Conservation (phyloP, 495 filamentous ascomycete genomes). For the Xylaria sp. region DNA sequence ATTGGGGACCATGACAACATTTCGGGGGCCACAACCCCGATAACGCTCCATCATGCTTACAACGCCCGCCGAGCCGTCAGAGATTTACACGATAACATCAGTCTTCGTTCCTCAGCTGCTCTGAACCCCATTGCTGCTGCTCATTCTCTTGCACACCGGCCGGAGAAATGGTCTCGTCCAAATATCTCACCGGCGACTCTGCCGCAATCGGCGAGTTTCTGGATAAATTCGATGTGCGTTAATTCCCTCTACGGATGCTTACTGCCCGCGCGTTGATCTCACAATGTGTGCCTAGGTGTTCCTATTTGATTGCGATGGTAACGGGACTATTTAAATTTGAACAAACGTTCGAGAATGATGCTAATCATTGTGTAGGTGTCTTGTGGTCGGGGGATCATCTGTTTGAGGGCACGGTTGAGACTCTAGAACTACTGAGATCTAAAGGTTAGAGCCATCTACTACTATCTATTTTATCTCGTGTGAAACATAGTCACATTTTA, state of each 20-base stretch:
- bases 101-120: not conserved
- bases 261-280: not conserved
- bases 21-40: conserved; percentile 8
- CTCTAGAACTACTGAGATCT: conserved; percentile 76
- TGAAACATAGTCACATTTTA: not conserved
- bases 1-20: not conserved
- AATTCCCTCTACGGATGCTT: conserved; percentile 24
- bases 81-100: conserved; percentile 8
- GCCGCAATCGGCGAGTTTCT: conserved; percentile 80
- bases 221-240: conserved; percentile 86
- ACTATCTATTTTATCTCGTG: not conserved
- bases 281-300: conserved; percentile 68
- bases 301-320: conserved; percentile 97
- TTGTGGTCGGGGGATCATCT: conserved; percentile 94
- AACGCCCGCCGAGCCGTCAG: not conserved
- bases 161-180: conserved; percentile 50
- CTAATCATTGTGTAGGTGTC: conserved; percentile 69
- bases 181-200: conserved; percentile 82
- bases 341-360: not conserved
- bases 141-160: not conserved
- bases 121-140: not conserved
- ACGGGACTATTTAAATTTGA: conserved; percentile 27
- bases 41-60: conserved; percentile 12
- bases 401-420: conserved; percentile 83
- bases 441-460: conserved; percentile 63